phyloP scores from a whole-genome alignment of 2,329 filamentous ascomycete species.

The Pseudogymnoascus sp. region DNA sequence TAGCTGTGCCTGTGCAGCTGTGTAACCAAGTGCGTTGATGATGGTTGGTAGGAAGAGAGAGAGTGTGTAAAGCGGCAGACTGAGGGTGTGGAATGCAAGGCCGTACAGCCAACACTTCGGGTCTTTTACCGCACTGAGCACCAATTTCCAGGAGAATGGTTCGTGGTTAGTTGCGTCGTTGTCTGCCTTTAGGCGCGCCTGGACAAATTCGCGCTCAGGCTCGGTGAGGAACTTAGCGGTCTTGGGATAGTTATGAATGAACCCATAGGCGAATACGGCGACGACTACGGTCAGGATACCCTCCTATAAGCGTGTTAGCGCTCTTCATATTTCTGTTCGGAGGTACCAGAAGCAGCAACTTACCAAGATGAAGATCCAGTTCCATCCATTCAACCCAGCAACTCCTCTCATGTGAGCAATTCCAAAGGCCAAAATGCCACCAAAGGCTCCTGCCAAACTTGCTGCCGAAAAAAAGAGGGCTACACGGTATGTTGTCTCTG shows the following conservation, averaged over 20 bases:
- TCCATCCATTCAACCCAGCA: slow-evolving; percentile 45
- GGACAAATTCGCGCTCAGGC: slow-evolving; percentile 33
- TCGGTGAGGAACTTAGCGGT: slow-evolving; percentile 50
- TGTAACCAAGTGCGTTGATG: slow-evolving; percentile 46
- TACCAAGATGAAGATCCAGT: slow-evolving; percentile 48
- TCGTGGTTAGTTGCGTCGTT: slow-evolving; percentile 63
- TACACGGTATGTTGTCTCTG: slow-evolving; percentile 46
- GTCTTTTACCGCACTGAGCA: slow-evolving; percentile 55
- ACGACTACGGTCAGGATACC: slow-evolving; percentile 48
- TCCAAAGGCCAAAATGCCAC: slow-evolving; percentile 47
- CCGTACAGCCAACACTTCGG: slow-evolving; percentile 68
- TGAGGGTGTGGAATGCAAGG: slow-evolving; percentile 64
- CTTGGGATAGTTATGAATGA: slow-evolving; percentile 58
- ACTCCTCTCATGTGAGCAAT: slow-evolving; percentile 47
- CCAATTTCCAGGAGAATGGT: slow-evolving; percentile 58
- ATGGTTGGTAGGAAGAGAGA: slow-evolving; percentile 50
- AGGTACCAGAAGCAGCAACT: background rate
- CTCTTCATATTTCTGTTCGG: background rate
- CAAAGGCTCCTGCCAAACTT: slow-evolving; percentile 47
- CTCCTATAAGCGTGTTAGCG: slow-evolving; percentile 30
- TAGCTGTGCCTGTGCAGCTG: slow-evolving; percentile 45
- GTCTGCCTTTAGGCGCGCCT: slow-evolving; percentile 56
- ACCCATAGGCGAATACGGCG: slow-evolving; percentile 43
- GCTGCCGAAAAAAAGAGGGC: slow-evolving; percentile 50
- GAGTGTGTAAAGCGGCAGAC: slow-evolving; percentile 50